Evolutionary conservation across 495 filamentous ascomycete species (phyloP).

Genomic region (Penicillium canescens): DNA sequence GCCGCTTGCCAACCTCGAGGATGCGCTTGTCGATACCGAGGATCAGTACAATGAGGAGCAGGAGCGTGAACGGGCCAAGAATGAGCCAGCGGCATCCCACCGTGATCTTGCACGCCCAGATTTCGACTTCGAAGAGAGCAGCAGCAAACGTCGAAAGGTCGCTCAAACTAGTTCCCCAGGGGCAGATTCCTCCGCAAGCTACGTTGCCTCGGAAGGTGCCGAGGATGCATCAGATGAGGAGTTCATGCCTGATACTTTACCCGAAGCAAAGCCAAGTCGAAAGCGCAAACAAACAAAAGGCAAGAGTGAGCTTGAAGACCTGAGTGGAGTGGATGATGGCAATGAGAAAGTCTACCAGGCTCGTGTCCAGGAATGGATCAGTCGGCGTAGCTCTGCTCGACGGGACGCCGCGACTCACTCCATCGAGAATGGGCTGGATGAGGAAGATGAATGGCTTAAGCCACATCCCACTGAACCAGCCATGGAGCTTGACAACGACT

Average conservation of each 20-base stretch:
- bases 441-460: constrained; percentile 74
- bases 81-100: constrained; percentile 63
- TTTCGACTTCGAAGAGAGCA: constrained; percentile 58
- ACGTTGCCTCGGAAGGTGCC: constrained; percentile 36
- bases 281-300: constrained; percentile 41
- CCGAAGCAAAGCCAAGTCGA: constrained; percentile 29
- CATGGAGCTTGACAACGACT: constrained; percentile 68
- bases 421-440: constrained; percentile 22
- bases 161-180: constrained; percentile 38
- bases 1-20: constrained; percentile 61
- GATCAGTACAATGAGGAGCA: constrained; percentile 61
- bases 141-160: constrained; percentile 43
- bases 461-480: constrained; percentile 80
- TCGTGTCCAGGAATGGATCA: constrained; percentile 74
- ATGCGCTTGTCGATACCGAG: constrained; percentile 77
- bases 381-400: constrained; percentile 66
- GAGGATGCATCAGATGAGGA: constrained; percentile 34
- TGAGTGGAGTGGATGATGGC: constrained; percentile 84
- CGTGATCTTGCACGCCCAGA: constrained; percentile 79
- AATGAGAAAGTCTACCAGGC: constrained; percentile 81
- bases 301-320: constrained; percentile 59
- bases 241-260: constrained; percentile 32
- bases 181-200: constrained; percentile 42
- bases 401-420: constrained; percentile 36
- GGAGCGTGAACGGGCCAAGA: constrained; percentile 44